Evolutionary conservation across 371 early-diverging fungal species (phyloP), one percentile per base, ranked within the genome.

Genomic region (Nosema muscidifuracis): DNA sequence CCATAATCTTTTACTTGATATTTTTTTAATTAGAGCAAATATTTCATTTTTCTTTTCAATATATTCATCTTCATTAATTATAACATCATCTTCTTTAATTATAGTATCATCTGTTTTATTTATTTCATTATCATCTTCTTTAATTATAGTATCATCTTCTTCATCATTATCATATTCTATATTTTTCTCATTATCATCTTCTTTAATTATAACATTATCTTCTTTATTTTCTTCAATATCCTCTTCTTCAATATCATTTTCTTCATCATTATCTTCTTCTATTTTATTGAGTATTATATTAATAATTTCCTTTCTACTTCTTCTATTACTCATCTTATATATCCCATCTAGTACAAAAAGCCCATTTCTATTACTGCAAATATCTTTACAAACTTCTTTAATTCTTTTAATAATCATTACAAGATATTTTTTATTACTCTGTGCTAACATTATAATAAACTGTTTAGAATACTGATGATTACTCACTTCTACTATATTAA

Each of bases 1-100:
- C 55, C 55, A 53, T 6, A 20, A 18, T 26, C 55, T 53, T 53
- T 53, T 53, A 26, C 55, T 53, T 22, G 55, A 53, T 26, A 53
- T 4, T 16, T 53, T 53, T 24, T 26, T 53, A 7, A 53, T 53
- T 24, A 53, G 9, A 6, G 2, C 28, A 44, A 18, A 36, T 7
- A 7, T 36, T 36, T 36, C 12, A n/a, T n/a, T n/a, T n/a, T n/a
- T n/a, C n/a, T n/a, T n/a, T n/a, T n/a, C n/a, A n/a, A n/a, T n/a
- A n/a, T n/a, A n/a, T n/a, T n/a, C n/a, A n/a, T n/a, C n/a, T n/a
- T n/a, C n/a, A n/a, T n/a, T n/a, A n/a, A n/a, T n/a, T n/a, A n/a
- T n/a, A n/a, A n/a, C n/a, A n/a, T n/a, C n/a, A n/a, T n/a, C n/a
- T n/a, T n/a, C n/a, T n/a, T n/a, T n/a, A n/a, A n/a, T n/a, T n/a